phyloP scores from a whole-genome alignment of 2,329 filamentous ascomycete species.

The Penicillium sp. region DNA sequence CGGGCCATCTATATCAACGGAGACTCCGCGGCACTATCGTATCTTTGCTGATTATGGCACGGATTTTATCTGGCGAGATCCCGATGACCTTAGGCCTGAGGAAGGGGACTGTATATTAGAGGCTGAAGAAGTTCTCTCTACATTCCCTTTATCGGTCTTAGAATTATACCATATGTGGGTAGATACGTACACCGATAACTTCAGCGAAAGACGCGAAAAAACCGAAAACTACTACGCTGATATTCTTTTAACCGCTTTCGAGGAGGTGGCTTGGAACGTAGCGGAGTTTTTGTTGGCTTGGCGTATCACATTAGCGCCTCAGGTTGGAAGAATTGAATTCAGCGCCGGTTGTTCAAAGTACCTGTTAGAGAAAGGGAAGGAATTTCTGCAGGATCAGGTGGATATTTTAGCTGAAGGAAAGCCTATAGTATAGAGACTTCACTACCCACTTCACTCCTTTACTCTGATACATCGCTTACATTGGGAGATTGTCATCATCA shows the following conservation, averaged over 20 bases:
- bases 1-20: too few species aligned
- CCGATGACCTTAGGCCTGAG: slow-evolving; percentile 8
- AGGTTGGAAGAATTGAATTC: slow-evolving; percentile 8
- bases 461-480: too few species aligned
- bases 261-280: slow-evolving; percentile 23
- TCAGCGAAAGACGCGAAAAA: slow-evolving; percentile 12
- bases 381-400: too few species aligned
- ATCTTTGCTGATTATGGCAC: slow-evolving; percentile 23
- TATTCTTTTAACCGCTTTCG: slow-evolving; percentile 11
- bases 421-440: too few species aligned
- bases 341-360: slow-evolving; percentile 2
- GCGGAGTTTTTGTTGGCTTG: slow-evolving; percentile 25
- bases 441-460: too few species aligned
- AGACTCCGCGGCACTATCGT: slow-evolving; percentile 14
- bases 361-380: neutral
- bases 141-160: slow-evolving; percentile 10
- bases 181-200: slow-evolving; percentile 12
- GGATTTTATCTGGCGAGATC: slow-evolving; percentile 19
- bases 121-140: slow-evolving; percentile 6
- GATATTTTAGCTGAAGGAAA: too few species aligned
- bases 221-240: slow-evolving; percentile 7
- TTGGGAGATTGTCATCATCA: too few species aligned
- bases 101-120: slow-evolving; percentile 3
- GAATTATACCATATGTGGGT: slow-evolving; percentile 21
- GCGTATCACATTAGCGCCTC: slow-evolving; percentile 20